phyloP scores from a whole-genome alignment of 2,329 filamentous ascomycete species.

The Graphilbum sp. region DNA sequence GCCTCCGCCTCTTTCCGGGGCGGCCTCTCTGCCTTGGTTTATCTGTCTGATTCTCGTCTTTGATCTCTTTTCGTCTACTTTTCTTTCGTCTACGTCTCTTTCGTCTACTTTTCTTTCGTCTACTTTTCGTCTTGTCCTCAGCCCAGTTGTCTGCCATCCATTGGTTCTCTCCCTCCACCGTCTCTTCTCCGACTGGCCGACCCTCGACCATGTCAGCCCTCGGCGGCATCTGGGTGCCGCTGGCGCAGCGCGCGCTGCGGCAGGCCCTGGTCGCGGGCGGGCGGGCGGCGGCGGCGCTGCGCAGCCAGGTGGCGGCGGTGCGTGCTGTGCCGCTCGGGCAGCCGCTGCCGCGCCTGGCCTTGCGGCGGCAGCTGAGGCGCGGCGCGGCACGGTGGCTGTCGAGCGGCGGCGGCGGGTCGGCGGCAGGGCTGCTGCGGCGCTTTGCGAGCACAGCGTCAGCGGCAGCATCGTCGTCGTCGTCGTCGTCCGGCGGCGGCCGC shows the following conservation, averaged over 20 bases:
- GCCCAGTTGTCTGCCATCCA: no score
- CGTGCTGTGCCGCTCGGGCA: no score
- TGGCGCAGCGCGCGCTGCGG: slow-evolving; percentile 37
- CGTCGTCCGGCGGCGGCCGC: slow-evolving; percentile 25
- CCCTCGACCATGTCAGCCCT: slow-evolving; percentile 37
- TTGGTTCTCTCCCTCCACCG: no score
- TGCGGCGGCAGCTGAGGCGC: slow-evolving; percentile 32
- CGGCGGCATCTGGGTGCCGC: slow-evolving; percentile 40
- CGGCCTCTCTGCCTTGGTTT: no score
- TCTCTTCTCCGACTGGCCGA: not conserved
- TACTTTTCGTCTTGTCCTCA: not conserved
- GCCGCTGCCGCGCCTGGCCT: slow-evolving; percentile 33
- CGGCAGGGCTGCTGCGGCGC: slow-evolving; percentile 18
- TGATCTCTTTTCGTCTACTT: not conserved
- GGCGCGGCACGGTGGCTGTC: slow-evolving; percentile 30
- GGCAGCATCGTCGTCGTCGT: slow-evolving; percentile 20
- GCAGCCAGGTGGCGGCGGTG: slow-evolving; percentile 30
- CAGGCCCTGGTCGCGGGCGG: slow-evolving; percentile 24
- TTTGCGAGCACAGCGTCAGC: slow-evolving; percentile 30
- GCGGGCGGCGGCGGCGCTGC: slow-evolving; percentile 33
- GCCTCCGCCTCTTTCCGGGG: not conserved
- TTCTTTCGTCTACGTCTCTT: slow-evolving; percentile 1
- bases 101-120: slow-evolving; percentile 1
- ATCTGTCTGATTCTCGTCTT: no score
- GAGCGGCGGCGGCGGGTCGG: slow-evolving; percentile 13